These are phyloP conservation scores for Beauveria sp. DNA, from an alignment of 2,329 filamentous ascomycete genomes.

Conservation along the genomic window DNA sequence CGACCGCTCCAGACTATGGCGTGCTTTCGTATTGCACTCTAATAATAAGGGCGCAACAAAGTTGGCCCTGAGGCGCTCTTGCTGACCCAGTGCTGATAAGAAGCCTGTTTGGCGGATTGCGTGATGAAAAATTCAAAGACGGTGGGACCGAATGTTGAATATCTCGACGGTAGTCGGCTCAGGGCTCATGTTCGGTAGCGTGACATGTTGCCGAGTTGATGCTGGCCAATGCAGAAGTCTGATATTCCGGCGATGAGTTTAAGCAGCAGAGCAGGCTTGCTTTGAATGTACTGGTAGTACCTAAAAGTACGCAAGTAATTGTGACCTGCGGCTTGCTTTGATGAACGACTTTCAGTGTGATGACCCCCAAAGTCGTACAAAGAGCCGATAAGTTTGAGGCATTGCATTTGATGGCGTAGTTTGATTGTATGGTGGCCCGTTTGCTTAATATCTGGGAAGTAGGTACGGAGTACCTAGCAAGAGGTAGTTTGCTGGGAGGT, in stretches of 20 bases:
- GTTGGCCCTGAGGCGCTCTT: not conserved
- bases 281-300: no score
- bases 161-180: not conserved
- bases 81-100: not conserved
- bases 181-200: not conserved
- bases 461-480: no score
- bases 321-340: no score
- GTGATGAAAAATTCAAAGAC: not conserved
- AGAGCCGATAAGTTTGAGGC: not conserved
- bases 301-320: no score
- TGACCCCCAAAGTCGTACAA: no score
- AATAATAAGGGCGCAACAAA: not conserved
- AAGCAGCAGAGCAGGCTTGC: not conserved
- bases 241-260: not conserved
- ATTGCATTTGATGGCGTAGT: not conserved
- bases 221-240: not conserved
- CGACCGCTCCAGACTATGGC: constrained; percentile 3
- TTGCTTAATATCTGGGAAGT: not conserved
- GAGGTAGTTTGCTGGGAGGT: not conserved
- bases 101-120: not conserved
- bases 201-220: not conserved
- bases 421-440: not conserved
- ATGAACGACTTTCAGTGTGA: no score
- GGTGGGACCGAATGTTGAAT: not conserved
- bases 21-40: not conserved